Percentiles rank a stretch among this genome's conserved stretches.
Evolutionary conservation across 2,329 filamentous ascomycete genomes (phyloP).

Genomic region (Diaporthe sp.): DNA sequence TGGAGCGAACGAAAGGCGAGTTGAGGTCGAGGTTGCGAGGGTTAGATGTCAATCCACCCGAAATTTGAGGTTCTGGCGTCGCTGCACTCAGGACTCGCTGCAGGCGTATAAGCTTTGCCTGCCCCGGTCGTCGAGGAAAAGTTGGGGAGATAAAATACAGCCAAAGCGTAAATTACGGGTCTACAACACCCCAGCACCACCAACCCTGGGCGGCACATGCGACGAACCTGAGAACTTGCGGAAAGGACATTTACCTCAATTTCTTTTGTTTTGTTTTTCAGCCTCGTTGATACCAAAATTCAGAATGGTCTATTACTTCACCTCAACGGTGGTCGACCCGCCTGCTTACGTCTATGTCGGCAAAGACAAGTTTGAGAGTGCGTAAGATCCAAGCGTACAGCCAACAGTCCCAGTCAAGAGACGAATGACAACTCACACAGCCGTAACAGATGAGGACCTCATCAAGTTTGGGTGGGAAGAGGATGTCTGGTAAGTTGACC

Average conservation of each 20-base stretch:
- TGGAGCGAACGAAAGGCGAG: neutral
- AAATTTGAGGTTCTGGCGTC: constrained; percentile 36
- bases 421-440: constrained; percentile 33
- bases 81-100: constrained; percentile 16
- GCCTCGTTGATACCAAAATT: constrained; percentile 37
- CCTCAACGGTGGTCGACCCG: constrained; percentile 84
- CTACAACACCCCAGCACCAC: neutral
- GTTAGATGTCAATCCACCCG: neutral
- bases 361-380: constrained; percentile 99
- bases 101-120: constrained; percentile 23
- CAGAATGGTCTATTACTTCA: constrained; percentile 95
- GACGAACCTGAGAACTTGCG: constrained; percentile 7
- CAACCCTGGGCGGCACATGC: neutral
- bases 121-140: constrained; percentile 29
- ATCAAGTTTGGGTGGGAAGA: constrained; percentile 96
- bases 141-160: constrained; percentile 36
- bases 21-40: constrained; percentile 8
- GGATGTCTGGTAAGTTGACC: constrained; percentile 94
- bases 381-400: constrained; percentile 48
- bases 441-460: constrained; percentile 85
- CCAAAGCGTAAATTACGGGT: constrained; percentile 19
- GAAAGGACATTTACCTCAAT: neutral
- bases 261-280: neutral
- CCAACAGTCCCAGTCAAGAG: constrained; percentile 32
- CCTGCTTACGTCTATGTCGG: constrained; percentile 93